These are phyloP conservation scores for Pittosporum tobira DNA, from an alignment of 129 eudicot genomes.

Conservation along the genomic window DNA sequence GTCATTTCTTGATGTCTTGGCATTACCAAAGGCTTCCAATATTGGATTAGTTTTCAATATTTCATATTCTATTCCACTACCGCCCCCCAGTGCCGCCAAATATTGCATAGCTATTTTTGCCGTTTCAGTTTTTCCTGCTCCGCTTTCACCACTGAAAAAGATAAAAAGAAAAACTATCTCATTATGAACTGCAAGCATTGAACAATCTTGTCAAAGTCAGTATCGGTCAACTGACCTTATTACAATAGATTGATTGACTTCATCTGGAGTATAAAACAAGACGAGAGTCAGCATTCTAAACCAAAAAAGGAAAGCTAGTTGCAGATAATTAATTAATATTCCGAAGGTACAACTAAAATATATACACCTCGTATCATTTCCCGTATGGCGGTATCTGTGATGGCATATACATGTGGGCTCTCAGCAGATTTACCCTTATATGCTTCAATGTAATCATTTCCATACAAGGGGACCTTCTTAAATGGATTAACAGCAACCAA, in stretches of 20 bases:
- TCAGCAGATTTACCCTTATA: conserved; percentile 47
- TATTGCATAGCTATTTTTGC: conserved; percentile 96
- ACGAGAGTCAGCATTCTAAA: conserved; percentile 1
- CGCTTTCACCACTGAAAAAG: conserved; percentile 93
- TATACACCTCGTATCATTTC: conserved; percentile 74
- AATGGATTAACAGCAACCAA: conserved; percentile 84
- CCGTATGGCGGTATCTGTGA: conserved; percentile 64
- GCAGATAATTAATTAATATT: neutral
- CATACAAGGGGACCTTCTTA: conserved; percentile 62
- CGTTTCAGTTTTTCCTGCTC: conserved; percentile 93
- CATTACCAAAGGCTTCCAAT: conserved; percentile 89
- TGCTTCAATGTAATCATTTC: conserved; percentile 53
- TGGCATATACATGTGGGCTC: conserved; percentile 96
- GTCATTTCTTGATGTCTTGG: conserved; percentile 75
- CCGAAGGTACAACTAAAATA: neutral
- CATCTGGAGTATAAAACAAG: conserved; percentile 42
- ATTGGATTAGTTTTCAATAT: conserved; percentile 77
- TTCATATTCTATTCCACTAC: conserved; percentile 83
- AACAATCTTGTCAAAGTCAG: conserved; percentile 4
- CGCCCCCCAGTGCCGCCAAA: conserved; percentile 92
- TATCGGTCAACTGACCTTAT: conserved; percentile 52
- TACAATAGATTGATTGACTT: conserved; percentile 85
- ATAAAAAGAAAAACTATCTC: too few relatives aligned
- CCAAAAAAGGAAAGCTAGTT: neutral
- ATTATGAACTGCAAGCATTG: neutral